Conservation (phyloP, 768 basidiomycete genomes). For the Flagelloscypha sp. region DNA sequence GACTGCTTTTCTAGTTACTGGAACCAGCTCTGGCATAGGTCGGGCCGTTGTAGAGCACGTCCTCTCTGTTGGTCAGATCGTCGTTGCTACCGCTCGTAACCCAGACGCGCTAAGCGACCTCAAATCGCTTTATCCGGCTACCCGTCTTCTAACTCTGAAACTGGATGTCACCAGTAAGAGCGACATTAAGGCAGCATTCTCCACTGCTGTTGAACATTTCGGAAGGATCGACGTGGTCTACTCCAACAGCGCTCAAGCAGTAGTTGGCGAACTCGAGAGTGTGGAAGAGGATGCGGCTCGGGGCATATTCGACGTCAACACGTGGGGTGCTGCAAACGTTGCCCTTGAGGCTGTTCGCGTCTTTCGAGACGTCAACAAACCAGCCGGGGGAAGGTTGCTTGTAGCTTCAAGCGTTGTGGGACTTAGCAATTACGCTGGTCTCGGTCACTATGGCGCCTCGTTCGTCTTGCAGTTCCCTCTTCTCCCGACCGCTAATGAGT, state of each 20-base stretch:
- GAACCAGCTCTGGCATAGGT: constrained; percentile 19
- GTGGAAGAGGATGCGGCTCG: constrained; percentile 14
- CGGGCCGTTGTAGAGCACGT: constrained; percentile 16
- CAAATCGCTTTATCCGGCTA: constrained; percentile 4
- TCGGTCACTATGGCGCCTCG: no score
- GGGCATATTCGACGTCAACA: constrained; percentile 16
- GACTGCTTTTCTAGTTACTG: constrained; percentile 21
- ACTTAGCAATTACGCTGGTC: no score
- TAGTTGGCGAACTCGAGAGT: constrained; percentile 16
- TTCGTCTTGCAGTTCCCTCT: no score
- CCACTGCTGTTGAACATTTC: constrained; percentile 17
- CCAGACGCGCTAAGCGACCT: constrained; percentile 11
- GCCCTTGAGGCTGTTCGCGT: constrained; percentile 21
- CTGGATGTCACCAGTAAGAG: constrained; percentile 22
- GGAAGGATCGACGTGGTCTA: constrained; percentile 30
- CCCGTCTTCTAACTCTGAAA: constrained; percentile 20
- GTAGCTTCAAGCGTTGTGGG: no score
- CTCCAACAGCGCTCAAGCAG: constrained; percentile 23
- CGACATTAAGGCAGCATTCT: constrained; percentile 21
- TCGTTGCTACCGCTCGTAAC: constrained; percentile 12
- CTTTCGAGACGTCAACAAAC: constrained; percentile 28
- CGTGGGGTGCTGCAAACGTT: constrained; percentile 20
- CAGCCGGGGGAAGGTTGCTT: constrained; percentile 22
- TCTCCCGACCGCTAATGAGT: no score
- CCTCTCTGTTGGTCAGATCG: constrained; percentile 14